Evolutionary conservation across 1,284 basidiomycete species (phyloP).

Genomic region (Puccinia triticina): DNA sequence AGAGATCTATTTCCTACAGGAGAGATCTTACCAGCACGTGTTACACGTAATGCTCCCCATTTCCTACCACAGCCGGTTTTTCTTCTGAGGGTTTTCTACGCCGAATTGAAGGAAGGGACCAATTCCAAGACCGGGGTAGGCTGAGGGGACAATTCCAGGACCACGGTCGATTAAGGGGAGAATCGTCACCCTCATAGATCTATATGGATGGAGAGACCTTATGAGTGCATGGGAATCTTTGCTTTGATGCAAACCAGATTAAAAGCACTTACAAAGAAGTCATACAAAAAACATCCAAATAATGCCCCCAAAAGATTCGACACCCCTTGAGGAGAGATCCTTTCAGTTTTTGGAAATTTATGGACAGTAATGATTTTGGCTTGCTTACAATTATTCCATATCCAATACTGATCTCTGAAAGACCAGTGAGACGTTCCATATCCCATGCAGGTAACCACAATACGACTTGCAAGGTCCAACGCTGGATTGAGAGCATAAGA

Average conservation of each 20-base stretch:
- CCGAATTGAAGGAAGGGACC: background rate
- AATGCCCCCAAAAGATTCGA: slow-evolving; percentile 27
- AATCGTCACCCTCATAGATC: slow-evolving; percentile 18
- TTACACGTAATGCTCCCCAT: slow-evolving; percentile 22
- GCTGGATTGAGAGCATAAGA: slow-evolving; percentile 42
- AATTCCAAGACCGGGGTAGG: background rate
- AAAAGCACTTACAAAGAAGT: slow-evolving; percentile 29
- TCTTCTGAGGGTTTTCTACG: background rate
- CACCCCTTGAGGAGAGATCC: slow-evolving; percentile 18
- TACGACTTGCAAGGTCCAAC: slow-evolving; percentile 12
- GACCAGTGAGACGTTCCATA: slow-evolving; percentile 42
- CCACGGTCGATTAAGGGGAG: slow-evolving; percentile 16
- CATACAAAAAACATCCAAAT: slow-evolving; percentile 42
- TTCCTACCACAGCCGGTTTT: background rate
- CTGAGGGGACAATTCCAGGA: background rate
- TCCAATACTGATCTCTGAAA: slow-evolving; percentile 47
- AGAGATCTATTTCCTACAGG: background rate
- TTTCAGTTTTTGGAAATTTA: background rate
- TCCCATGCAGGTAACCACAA: slow-evolving; percentile 35
- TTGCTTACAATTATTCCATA: slow-evolving; percentile 48
- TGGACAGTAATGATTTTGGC: background rate
- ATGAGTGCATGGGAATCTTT: background rate
- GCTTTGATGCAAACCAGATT: background rate
- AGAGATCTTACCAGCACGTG: background rate
- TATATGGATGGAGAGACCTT: background rate